phyloP scores from a whole-genome alignment of 495 filamentous ascomycete species.

The Collariella sp. region DNA sequence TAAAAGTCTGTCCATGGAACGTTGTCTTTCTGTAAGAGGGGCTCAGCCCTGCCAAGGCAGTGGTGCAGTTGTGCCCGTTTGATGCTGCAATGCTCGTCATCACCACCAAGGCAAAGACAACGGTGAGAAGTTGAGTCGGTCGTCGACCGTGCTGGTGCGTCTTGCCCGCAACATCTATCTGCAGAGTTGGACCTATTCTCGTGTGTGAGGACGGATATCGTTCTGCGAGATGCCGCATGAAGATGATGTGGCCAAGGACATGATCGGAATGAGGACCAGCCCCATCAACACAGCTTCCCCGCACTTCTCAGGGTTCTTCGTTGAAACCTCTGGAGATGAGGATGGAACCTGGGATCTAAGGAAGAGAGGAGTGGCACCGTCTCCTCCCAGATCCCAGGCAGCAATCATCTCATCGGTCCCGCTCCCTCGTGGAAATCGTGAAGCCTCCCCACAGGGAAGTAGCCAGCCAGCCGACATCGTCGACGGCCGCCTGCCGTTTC shows the following conservation, averaged over 20 bases:
- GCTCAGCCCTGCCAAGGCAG: neutral
- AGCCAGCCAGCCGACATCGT: constrained; percentile 21
- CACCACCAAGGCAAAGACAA: neutral
- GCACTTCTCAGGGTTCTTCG: neutral
- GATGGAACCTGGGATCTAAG: neutral
- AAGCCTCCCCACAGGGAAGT: constrained; percentile 23
- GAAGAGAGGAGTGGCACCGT: neutral
- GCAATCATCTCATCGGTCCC: neutral
- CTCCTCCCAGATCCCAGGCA: neutral
- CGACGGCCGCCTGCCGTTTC: constrained; percentile 14
- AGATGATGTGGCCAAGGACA: no score
- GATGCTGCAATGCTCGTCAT: neutral
- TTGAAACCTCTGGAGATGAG: neutral
- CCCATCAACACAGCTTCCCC: neutral
- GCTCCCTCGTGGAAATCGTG: constrained; percentile 11
- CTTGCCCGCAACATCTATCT: no score
- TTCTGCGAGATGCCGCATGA: no score
- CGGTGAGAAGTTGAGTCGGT: no score
- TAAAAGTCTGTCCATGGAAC: neutral
- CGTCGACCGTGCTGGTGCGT: no score
- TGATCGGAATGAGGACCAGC: no score
- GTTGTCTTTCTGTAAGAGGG: neutral
- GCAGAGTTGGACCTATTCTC: no score
- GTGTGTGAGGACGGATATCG: no score
- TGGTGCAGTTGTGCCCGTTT: neutral